Percentiles rank a stretch among this genome's conserved stretches.
phyloP scores from a whole-genome alignment of 1,139 yeast species.

The Meyerozyma carpophila region DNA sequence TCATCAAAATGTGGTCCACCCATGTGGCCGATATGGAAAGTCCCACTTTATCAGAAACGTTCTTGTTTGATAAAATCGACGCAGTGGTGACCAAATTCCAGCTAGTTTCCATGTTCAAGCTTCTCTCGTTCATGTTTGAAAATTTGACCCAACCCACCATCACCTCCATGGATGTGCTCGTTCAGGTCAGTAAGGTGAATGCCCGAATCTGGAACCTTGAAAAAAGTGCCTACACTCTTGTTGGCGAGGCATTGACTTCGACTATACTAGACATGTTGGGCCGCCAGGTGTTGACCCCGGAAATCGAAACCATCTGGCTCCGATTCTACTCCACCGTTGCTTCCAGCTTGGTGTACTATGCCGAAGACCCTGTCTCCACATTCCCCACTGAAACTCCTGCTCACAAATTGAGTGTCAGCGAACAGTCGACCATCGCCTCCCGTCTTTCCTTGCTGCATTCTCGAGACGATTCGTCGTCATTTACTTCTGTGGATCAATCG shows the following conservation, averaged over 20 bases:
- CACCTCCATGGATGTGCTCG: constrained; percentile 9
- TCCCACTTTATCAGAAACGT: neutral
- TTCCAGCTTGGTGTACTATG: neutral
- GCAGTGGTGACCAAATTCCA: constrained; percentile 11
- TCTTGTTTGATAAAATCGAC: neutral
- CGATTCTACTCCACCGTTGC: constrained; percentile 8
- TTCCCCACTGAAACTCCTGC: neutral
- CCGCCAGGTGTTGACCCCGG: constrained; percentile 7
- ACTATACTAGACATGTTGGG: constrained; percentile 13
- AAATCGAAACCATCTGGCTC: constrained; percentile 11
- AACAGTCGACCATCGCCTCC: neutral
- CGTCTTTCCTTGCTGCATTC: neutral
- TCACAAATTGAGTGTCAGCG: neutral
- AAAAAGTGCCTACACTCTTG: constrained; percentile 9
- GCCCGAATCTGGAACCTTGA: constrained; percentile 17
- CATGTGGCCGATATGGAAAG: neutral
- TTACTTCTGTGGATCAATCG: neutral
- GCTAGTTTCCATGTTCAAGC: constrained; percentile 13
- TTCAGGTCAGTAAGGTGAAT: constrained; percentile 13
- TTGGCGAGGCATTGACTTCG: constrained; percentile 20
- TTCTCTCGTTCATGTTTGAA: constrained; percentile 14
- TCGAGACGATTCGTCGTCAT: neutral
- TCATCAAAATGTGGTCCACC: neutral
- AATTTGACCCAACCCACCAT: constrained; percentile 12
- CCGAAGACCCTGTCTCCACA: neutral